Evolutionary conservation across 768 basidiomycete genomes (phyloP), one percentile per base, ranked within the genome.

Genomic region (Amanita jacksonii): DNA sequence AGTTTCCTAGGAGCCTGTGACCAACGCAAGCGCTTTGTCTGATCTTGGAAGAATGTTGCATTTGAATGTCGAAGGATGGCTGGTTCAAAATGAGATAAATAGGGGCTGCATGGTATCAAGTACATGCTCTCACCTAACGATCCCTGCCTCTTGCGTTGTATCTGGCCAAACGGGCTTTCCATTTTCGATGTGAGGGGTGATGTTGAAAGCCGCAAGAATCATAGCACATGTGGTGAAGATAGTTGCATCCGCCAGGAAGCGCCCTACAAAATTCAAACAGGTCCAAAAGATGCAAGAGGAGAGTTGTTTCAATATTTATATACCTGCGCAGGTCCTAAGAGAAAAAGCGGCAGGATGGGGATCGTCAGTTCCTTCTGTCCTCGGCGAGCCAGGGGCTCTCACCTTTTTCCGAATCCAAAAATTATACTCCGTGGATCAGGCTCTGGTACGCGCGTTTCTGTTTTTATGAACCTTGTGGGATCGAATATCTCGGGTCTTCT

Each of bases 321-420:
- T n/a, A n/a, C n/a, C n/a, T n/a, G n/a, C n/a, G n/a, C n/a, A n/a
- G n/a, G n/a, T n/a, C n/a, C 12, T n/a, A 41, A 15, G 13, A 25
- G 25, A 9, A n/a, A 19, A 2, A 41, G 10, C 8, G n/a, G n/a
- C n/a, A n/a, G n/a, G n/a, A n/a, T n/a, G n/a, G n/a, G n/a, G n/a
- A n/a, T n/a, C n/a, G n/a, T n/a, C n/a, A n/a, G n/a, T n/a, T n/a
- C n/a, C n/a, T n/a, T n/a, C n/a, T n/a, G n/a, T n/a, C n/a, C n/a
- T n/a, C n/a, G n/a, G n/a, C n/a, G n/a, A n/a, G 33, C 40, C 23
- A 16, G 16, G 22, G 32, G 18, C 24, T 34, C 16, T 37, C 51
- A 57, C 65, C 77, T 67, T 53, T 77, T 57, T 24, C 74, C 76
- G 40, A 76, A 79, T 3, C 77, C 77, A 46, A 76, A 79, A 43